A percentile compares a stretch with the other conserved stretches of the same genome.
These are phyloP conservation scores for Pichia exigua DNA, from an alignment of 805 yeast species.

Conservation along the genomic window DNA sequence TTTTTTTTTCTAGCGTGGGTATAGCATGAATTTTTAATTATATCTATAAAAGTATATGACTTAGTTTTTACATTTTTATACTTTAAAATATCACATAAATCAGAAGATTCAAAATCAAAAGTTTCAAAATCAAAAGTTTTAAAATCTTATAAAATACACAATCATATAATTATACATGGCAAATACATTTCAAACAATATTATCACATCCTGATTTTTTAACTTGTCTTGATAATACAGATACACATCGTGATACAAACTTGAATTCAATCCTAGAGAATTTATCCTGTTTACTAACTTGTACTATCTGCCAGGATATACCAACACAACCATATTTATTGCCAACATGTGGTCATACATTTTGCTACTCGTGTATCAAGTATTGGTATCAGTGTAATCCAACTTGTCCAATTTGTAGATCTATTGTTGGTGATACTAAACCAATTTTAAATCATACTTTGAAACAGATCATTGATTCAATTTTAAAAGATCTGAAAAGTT, in stretches of 20 bases:
- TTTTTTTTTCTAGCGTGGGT: too few relatives aligned
- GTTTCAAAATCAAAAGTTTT: too few relatives aligned
- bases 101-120: too few relatives aligned
- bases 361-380: conserved; percentile 57
- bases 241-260: neutral
- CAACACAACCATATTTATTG: conserved; percentile 53
- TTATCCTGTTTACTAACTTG: conserved; percentile 34
- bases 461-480: conserved; percentile 39
- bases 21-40: too few relatives aligned
- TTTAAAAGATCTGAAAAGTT: conserved; percentile 24
- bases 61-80: too few relatives aligned
- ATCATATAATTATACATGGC: neutral
- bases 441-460: conserved; percentile 45
- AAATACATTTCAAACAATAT: neutral
- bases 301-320: conserved; percentile 60
- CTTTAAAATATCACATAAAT: too few relatives aligned
- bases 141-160: too few relatives aligned
- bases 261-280: conserved; percentile 1
- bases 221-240: neutral
- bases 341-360: conserved; percentile 67
- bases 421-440: conserved; percentile 35
- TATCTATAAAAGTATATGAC: too few relatives aligned
- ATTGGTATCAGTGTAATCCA: conserved; percentile 51
- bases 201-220: neutral
- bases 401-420: conserved; percentile 67